Conservation (phyloP, 192 early-diverging fungal species). For the Coemansia sp. region DNA sequence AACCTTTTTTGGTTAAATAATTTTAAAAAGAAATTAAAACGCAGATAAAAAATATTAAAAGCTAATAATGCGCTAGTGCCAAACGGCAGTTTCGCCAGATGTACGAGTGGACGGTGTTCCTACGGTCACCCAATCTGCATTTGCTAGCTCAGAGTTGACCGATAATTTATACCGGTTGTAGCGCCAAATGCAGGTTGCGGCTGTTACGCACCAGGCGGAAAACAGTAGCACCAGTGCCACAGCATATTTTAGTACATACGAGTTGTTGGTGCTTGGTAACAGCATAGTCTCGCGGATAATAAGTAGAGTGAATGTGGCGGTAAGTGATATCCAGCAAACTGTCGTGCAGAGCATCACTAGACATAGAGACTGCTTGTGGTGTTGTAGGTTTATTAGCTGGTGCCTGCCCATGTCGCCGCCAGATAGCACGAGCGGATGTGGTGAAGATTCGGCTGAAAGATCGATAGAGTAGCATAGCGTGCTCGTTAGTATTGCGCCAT, state of each 20-base stretch:
- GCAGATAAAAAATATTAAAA: too few species aligned
- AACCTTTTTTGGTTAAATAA: too few species aligned
- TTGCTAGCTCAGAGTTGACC: conserved; percentile 4
- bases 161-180: conserved; percentile 16
- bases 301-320: conserved; percentile 21
- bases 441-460: neutral
- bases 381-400: conserved; percentile 21
- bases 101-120: neutral
- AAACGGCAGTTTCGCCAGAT: neutral
- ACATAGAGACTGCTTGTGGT: conserved; percentile 18
- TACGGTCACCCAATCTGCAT: neutral
- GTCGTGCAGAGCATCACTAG: conserved; percentile 31
- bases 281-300: conserved; percentile 18
- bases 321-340: conserved; percentile 20
- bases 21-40: too few species aligned
- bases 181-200: conserved; percentile 14
- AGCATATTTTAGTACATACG: conserved; percentile 4
- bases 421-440: neutral
- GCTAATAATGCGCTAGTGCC: neutral
- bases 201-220: conserved; percentile 15
- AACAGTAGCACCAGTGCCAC: conserved; percentile 4
- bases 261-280: neutral
- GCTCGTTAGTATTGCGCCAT: conserved; percentile 7
- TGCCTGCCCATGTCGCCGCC: neutral
- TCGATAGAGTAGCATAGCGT: conserved; percentile 10